These are phyloP conservation scores for Ophiorrhiza pumila DNA, from an alignment of 257 asterid genomes.

Conservation along the genomic window DNA sequence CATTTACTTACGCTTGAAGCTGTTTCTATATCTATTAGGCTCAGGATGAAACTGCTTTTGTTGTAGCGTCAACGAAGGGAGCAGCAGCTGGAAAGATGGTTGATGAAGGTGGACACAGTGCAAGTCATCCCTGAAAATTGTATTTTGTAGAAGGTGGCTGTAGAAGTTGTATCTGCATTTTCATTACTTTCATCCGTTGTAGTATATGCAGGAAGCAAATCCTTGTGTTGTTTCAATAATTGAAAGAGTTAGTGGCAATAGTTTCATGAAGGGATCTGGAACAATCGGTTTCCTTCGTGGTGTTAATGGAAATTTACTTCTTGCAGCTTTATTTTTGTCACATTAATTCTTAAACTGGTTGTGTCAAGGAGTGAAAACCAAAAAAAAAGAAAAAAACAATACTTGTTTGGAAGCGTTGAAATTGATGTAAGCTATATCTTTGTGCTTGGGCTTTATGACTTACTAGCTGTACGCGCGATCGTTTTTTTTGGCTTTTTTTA, in stretches of 20 bases:
- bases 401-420: no score
- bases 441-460: background rate
- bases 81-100: background rate
- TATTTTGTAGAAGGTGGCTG: background rate
- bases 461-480: no score
- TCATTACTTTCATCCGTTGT: background rate
- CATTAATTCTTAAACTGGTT: background rate
- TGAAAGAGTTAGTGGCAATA: no score
- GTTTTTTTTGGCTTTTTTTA: no score
- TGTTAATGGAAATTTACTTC: background rate
- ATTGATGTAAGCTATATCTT: no score
- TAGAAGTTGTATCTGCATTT: background rate
- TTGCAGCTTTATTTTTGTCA: background rate
- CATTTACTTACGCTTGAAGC: background rate
- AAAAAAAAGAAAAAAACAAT: no score
- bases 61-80: conserved; percentile 5
- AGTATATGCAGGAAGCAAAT: no score
- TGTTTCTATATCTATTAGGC: background rate
- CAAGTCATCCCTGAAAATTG: background rate
- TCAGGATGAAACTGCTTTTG: background rate
- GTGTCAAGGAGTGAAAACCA: background rate
- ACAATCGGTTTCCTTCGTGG: background rate
- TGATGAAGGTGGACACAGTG: background rate
- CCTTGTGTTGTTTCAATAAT: no score
- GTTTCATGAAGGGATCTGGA: background rate